Conservation (phyloP, 2,329 filamentous ascomycete genomes). For the Nothophoma quercina region DNA sequence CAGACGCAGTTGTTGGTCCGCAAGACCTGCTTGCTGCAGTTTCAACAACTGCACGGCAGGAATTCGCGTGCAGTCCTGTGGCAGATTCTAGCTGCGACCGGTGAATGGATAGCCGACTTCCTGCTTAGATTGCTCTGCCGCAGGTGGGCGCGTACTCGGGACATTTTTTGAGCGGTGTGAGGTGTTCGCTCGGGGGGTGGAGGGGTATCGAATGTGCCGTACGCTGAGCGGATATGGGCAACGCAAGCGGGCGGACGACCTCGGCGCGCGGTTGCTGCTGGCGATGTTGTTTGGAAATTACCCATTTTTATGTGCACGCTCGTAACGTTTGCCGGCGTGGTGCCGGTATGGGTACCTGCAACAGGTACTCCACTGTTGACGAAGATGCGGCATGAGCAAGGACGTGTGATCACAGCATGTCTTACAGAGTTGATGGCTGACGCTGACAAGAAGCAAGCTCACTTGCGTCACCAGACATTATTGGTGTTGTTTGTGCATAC, state of each 20-base stretch:
- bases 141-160: slow-evolving; percentile 11
- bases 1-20: slow-evolving; percentile 8
- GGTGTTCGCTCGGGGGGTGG: slow-evolving; percentile 7
- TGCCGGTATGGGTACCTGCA: slow-evolving; percentile 1
- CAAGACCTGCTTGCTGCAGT: slow-evolving; percentile 1
- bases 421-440: not conserved
- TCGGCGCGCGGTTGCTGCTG: slow-evolving; percentile 7
- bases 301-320: not conserved
- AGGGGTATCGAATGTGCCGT: slow-evolving; percentile 6
- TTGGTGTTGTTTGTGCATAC: slow-evolving; percentile 3
- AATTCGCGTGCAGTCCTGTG: slow-evolving; percentile 10
- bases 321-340: slow-evolving; percentile 1
- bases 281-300: not conserved
- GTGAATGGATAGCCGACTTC: slow-evolving; percentile 4
- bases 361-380: not conserved
- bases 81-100: slow-evolving; percentile 1
- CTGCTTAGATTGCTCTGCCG: slow-evolving; percentile 9
- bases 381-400: not conserved
- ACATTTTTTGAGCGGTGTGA: slow-evolving; percentile 17
- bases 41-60: slow-evolving; percentile 7
- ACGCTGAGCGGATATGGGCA: slow-evolving; percentile 1
- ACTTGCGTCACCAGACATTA: slow-evolving; percentile 8
- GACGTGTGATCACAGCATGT: not conserved
- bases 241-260: slow-evolving; percentile 2
- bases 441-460: not conserved